phyloP scores from a whole-genome alignment of 2,329 filamentous ascomycete species.

The Ceratocystiopsis brevicomis region DNA sequence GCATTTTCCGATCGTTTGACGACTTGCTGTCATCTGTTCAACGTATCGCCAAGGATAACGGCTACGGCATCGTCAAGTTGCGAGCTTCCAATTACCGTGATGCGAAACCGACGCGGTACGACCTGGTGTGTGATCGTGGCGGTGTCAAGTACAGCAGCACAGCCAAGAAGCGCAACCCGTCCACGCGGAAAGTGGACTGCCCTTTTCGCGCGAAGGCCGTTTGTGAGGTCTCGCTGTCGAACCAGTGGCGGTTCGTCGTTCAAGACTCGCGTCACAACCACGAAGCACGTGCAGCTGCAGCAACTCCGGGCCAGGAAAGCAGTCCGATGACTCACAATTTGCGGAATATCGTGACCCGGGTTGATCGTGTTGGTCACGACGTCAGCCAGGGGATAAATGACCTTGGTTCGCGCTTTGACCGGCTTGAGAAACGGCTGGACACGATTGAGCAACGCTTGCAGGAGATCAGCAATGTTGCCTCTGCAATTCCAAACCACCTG shows the following conservation, averaged over 20 bases:
- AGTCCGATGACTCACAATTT: conserved; percentile 38
- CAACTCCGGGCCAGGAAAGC: conserved; percentile 35
- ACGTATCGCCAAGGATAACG: conserved; percentile 40
- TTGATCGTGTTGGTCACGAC: conserved; percentile 39
- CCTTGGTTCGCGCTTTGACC: conserved; percentile 30
- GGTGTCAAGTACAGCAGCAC: conserved; percentile 47
- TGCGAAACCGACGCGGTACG: conserved; percentile 41
- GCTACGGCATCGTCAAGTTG: conserved; percentile 43
- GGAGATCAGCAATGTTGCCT: conserved; percentile 1
- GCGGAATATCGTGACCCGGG: conserved; percentile 37
- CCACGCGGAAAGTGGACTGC: conserved; percentile 44
- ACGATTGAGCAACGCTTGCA: conserved; percentile 24
- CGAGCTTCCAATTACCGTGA: conserved; percentile 45
- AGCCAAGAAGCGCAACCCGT: conserved; percentile 44
- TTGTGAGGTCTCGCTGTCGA: conserved; percentile 41
- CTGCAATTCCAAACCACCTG: conserved; percentile 8
- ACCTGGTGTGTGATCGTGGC: conserved; percentile 42
- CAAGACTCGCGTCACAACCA: conserved; percentile 43
- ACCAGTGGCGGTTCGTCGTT: conserved; percentile 45
- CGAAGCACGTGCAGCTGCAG: conserved; percentile 35
- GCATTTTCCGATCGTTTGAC: conserved; percentile 40
- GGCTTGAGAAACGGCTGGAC: conserved; percentile 36
- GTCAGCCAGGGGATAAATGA: conserved; percentile 32
- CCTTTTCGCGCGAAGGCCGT: conserved; percentile 45
- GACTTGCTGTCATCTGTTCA: conserved; percentile 39